A percentile compares a stretch with the other conserved stretches of the same genome.
Evolutionary conservation across 2,329 filamentous ascomycete species (phyloP).

Genomic region (Orbilia javanica): DNA sequence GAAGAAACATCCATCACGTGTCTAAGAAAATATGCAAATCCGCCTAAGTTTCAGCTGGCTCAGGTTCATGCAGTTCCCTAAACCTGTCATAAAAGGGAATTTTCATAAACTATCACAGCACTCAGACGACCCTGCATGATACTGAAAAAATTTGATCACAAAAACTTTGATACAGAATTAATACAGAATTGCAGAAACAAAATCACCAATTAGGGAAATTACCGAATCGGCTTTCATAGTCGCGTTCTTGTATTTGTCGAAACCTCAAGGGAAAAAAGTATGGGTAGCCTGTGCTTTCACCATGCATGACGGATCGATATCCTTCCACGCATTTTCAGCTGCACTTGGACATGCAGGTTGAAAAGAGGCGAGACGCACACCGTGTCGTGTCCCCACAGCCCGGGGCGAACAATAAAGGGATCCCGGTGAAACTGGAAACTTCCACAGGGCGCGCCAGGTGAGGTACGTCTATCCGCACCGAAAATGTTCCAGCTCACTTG

Average conservation of each 20-base stretch:
- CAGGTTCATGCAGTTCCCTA: conserved; percentile 31
- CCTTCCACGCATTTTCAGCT: conserved; percentile 51
- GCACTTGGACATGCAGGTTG: conserved; percentile 46
- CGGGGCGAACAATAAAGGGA: conserved; percentile 51
- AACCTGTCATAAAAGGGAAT: conserved; percentile 19
- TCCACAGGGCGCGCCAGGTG: conserved; percentile 57
- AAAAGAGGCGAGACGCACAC: conserved; percentile 57
- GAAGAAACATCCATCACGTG: conserved; percentile 45
- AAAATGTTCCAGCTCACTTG: conserved; percentile 39
- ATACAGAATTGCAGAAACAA: conserved; percentile 11
- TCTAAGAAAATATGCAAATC: conserved; percentile 29
- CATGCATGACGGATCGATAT: conserved; percentile 45
- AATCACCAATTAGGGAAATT: conserved; percentile 50
- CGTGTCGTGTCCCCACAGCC: conserved; percentile 56
- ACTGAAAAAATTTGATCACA: conserved; percentile 15
- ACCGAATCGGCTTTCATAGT: conserved; percentile 50
- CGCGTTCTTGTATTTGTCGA: conserved; percentile 48
- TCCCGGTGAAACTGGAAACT: conserved; percentile 51
- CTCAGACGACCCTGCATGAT: conserved; percentile 27
- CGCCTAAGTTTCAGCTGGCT: conserved; percentile 49
- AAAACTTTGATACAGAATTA: conserved; percentile 33
- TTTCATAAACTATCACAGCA: conserved; percentile 16
- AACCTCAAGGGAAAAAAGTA: conserved; percentile 19
- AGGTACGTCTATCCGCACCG: conserved; percentile 53
- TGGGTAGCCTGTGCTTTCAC: conserved; percentile 31